A percentile compares a stretch with the other conserved stretches of the same genome.
phyloP scores from a whole-genome alignment of 495 filamentous ascomycete genomes.

The Hypoxylon subgilvum region DNA sequence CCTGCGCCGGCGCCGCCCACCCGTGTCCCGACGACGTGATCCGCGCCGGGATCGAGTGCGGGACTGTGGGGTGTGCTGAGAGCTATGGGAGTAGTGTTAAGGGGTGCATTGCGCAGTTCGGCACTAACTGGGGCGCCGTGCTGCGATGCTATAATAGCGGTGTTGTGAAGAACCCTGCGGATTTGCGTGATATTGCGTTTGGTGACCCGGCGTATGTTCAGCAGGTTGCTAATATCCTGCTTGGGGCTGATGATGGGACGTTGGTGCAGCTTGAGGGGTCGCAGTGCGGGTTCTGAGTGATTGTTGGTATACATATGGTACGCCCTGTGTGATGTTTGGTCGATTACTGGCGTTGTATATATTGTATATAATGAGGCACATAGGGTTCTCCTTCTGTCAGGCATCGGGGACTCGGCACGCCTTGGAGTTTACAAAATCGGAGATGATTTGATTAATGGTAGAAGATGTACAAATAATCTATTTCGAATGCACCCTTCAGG shows the following conservation, averaged over 20 bases:
- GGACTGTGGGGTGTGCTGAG: constrained; percentile 2
- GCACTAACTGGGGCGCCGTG: constrained; percentile 3
- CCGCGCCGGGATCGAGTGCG: constrained; percentile 1
- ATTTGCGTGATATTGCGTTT: background rate
- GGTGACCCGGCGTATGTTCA: constrained; percentile 10
- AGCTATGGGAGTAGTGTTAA: background rate
- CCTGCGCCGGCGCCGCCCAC: background rate
- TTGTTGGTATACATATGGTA: background rate
- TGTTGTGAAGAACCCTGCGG: background rate
- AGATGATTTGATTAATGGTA: no score
- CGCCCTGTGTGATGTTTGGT: background rate
- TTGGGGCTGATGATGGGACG: constrained; percentile 1
- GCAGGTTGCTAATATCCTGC: constrained; percentile 7
- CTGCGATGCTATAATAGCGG: constrained; percentile 11
- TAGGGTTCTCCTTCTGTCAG: no score
- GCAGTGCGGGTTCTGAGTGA: constrained; percentile 1
- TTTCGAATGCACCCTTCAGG: background rate
- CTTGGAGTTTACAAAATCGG: no score
- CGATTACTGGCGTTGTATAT: background rate
- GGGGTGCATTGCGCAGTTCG: constrained; percentile 1
- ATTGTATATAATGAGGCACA: no score
- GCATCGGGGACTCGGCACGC: no score
- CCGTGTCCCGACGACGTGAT: constrained; percentile 2
- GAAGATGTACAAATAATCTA: background rate
- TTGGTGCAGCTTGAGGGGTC: constrained; percentile 1